Base-by-base conservation (phyloP, 2,329 filamentous ascomycete species). In the Neonectria coccinea region DNA sequence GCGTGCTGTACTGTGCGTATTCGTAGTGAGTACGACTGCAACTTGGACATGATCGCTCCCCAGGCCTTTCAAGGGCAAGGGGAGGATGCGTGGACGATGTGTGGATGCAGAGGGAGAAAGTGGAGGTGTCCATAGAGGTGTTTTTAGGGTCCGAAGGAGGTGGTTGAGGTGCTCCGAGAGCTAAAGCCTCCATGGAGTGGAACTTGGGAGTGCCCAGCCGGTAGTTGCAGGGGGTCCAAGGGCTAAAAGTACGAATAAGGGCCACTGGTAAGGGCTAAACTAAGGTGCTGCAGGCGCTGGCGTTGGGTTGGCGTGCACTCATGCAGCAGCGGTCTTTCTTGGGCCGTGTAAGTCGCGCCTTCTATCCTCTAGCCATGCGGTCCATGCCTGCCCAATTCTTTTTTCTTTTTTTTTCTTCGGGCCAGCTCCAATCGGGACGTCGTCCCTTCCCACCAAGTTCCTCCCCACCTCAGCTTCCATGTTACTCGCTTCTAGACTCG, bases 61-160 rank as follows among this genome's bases (percentile, higher is more conserved):
- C 36, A 39, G 16, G 36, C 36, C 36, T 20, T 39, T 8, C 36
- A 39, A 39, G 36, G 36, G 12, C 14, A 16, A 39, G 29, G 18
- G 47, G 47, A 50, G 11, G 47, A 45, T 51, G 47, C 8, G 27
- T 18, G 27, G 27, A 33, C 11, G 27, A 45, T 27, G 54, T 50
- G 62, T 52, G 33, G 36, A 41, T 11, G 12, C 44, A n/a, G 39
- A 60, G 33, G 18, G 56, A 64, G 39, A 52, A 51, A 50, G 61
- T 64, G 62, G 56, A 52, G 33, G 52, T 64, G 52, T 36, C 62
- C 57, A 52, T 56, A 59, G 55, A 60, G 62, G 62, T 64, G 55
- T 33, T 44, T 31, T 25, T 25, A 25, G 25, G 25, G 25, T 25
- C 25, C 25, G 25, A 25, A 1, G 4, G 27, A 20, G 29, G 20